Base-by-base conservation (phyloP, 176 grass and related monocot genomes). In the Avena atlantica region DNA sequence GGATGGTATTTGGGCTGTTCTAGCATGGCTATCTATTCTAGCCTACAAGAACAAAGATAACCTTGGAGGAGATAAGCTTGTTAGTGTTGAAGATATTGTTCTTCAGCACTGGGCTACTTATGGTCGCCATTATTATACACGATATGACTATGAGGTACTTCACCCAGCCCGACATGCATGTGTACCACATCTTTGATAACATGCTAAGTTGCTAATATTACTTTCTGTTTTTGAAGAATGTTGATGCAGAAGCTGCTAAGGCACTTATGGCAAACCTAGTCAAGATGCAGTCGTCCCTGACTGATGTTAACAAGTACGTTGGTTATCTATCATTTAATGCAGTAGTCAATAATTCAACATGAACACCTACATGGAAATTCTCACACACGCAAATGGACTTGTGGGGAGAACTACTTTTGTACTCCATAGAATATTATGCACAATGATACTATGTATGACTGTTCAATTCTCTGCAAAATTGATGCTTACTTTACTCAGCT, bases 1-100 rank as follows among this genome's bases (percentile, higher is more conserved):
- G 87, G 97, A 99, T 96, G 97, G 97, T 77, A 99, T 99, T 49
- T 99, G 97, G 97, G 97, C 97, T 83, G 97, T 99, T 85, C 86
- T 99, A 75, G 97, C 97, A 85, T 99, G 97, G 97, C 88, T 99
- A 72, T 99, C 97, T 70, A 99, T 99, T 72, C 83, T 99, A 87
- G 94, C 97, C 89, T 96, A 91, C 75, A 99, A 91, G 74, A 97
- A 97, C 87, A 99, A 97, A 84, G 89, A 93, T 79, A 99, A 87
- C 77, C 92, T 97, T 88, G 86, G 90, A 86, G 94, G 91, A 57
- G 83, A 94, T 70, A 93, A 99, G 65, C 87, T 99, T 90, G 81
- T 97, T 79, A 86, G 85, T 2, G 97, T 97, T 72, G 94, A 99
- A 89, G 92, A 97, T 91, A 97, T 97, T 85, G 97, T 99, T 85